Evolutionary conservation across 768 basidiomycete species (phyloP), one percentile per base, ranked within the genome.

Genomic region (Xerocomellus intermedius): DNA sequence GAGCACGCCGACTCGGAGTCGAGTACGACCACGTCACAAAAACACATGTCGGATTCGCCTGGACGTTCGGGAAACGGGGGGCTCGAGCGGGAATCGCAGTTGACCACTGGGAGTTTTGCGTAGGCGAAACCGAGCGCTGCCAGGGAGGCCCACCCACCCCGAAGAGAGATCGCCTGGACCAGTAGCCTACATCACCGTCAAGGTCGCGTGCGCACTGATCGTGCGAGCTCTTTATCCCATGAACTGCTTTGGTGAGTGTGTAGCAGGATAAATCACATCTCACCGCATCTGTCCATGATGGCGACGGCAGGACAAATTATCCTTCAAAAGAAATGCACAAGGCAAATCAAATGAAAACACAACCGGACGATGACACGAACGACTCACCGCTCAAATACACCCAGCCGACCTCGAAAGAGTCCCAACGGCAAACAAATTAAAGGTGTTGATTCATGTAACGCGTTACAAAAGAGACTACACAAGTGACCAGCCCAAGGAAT

Each of bases 401-500:
- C 28, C n/a, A 7, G 13, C 37, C 17, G 45, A 28, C 32, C 17
- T 19, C 19, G 9, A 19, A 19, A n/a, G n/a, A n/a, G n/a, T 32
- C 21, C 21, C 1, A 2, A 16, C 0, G 8, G 16, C 8, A 22
- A 41, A 50, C 2, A 19, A 13, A 1, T 30, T 10, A 7, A 42
- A 47, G 5, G 48, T 16, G 21, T 39, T 3, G 22, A 52, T 50
- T 53, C 39, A 50, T 30, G 21, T 39, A 53, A 33, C 42, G 48
- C 54, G 46, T 45, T 59, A 61, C 61, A 61, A 54, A 24, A 47
- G 39, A 42, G 55, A 24, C 52, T 46, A 47, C 43, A 42, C 45
- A 52, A 30, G 42, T 33, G 21, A 46, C 65, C 54, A 66, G 42
- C 61, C 60, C 54, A 62, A 46, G 59, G 35, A 42, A 52, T 19